Evolutionary conservation across 345 rosid genomes (phyloP).

Genomic region (Angophora floribunda): DNA sequence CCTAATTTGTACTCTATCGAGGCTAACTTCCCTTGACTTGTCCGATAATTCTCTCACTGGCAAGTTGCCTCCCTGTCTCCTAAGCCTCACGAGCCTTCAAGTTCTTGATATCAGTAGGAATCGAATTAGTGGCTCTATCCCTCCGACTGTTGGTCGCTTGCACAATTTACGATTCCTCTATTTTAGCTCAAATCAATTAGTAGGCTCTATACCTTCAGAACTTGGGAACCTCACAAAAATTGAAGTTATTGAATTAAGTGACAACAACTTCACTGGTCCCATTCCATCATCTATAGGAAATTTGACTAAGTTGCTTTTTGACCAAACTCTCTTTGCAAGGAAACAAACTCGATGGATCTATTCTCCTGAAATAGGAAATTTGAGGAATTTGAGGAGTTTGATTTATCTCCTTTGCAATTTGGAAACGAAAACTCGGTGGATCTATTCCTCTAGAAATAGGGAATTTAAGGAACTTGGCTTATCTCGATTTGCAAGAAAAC

Average conservation of each 20-base stretch:
- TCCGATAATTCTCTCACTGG: neutral
- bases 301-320: no score
- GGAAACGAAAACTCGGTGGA: neutral
- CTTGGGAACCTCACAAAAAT: neutral
- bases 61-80: neutral
- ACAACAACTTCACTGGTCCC: neutral
- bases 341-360: neutral
- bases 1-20: neutral
- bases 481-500: no score
- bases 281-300: neutral
- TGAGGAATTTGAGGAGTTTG: neutral
- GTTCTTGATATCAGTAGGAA: neutral
- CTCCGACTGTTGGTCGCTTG: neutral
- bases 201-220: neutral
- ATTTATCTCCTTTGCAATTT: rapidly evolving
- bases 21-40: neutral
- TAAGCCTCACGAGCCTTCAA: neutral
- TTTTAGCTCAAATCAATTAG: neutral
- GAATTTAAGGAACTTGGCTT: neutral
- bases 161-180: rapidly evolving
- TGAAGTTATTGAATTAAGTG: neutral
- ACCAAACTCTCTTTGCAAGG: rapidly evolving
- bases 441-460: neutral
- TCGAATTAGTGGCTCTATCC: neutral
- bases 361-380: neutral